These are phyloP conservation scores for Lepidium sativum DNA, from an alignment of 345 rosid species.

Conservation along the genomic window DNA sequence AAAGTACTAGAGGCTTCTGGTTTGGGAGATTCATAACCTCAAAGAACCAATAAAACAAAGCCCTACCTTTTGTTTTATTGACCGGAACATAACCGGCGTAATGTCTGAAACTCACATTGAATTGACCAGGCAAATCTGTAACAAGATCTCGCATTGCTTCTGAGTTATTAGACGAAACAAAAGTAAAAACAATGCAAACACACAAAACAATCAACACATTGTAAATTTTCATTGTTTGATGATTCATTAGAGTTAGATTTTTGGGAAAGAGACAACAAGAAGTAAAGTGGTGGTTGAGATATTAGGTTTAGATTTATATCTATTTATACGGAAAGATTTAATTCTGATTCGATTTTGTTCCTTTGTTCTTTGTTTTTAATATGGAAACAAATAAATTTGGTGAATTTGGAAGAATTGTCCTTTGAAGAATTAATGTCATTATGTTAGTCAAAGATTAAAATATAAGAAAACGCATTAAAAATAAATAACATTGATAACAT, in stretches of 20 bases:
- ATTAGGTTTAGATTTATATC: not conserved
- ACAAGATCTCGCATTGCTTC: slow-evolving; percentile 41
- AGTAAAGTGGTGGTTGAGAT: not conserved
- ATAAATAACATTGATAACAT: no score
- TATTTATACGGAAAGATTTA: slow-evolving; percentile 38
- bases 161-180: slow-evolving; percentile 1
- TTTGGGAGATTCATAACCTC: slow-evolving; percentile 52
- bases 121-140: slow-evolving; percentile 58
- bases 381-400: not conserved
- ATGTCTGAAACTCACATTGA: slow-evolving; percentile 51
- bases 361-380: not conserved
- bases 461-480: not conserved
- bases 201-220: not conserved
- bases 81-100: slow-evolving; percentile 77
- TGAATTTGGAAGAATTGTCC: slow-evolving; percentile 2
- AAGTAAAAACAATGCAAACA: not conserved
- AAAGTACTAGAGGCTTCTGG: slow-evolving; percentile 69
- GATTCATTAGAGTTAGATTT: slow-evolving; percentile 4
- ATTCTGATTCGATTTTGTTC: not conserved
- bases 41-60: slow-evolving; percentile 88
- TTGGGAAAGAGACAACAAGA: not conserved
- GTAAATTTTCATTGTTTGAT: not conserved
- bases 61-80: slow-evolving; percentile 48
- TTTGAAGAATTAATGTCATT: slow-evolving; percentile 2
- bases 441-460: not conserved